Percentiles rank a stretch among this genome's conserved stretches.
Evolutionary conservation across 2,329 filamentous ascomycete species (phyloP).

Genomic region (Fusarium sp.): DNA sequence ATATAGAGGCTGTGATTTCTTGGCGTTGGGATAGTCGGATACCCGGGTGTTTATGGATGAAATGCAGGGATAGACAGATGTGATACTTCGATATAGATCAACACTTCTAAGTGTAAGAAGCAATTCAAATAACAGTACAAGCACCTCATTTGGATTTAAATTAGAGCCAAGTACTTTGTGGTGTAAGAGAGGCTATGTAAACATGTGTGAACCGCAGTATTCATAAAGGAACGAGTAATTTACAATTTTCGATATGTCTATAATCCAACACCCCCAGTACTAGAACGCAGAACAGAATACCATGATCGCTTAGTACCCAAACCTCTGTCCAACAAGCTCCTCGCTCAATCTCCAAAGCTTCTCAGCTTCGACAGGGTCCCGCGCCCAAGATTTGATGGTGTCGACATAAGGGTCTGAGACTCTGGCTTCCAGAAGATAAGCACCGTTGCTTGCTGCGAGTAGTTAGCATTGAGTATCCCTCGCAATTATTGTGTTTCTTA

Average conservation of each 20-base stretch:
- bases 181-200: neutral
- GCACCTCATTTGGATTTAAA: neutral
- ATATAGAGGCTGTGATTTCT: neutral
- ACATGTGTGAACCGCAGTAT: neutral
- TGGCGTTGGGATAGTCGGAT: conserved; percentile 27
- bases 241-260: neutral
- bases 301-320: conserved; percentile 43
- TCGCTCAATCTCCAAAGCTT: conserved; percentile 61
- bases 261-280: neutral
- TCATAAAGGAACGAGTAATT: neutral
- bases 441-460: conserved; percentile 46
- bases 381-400: conserved; percentile 48
- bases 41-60: conserved; percentile 11
- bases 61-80: conserved; percentile 9
- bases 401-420: conserved; percentile 49
- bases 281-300: neutral
- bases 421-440: conserved; percentile 50
- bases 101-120: neutral
- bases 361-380: conserved; percentile 53
- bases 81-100: neutral
- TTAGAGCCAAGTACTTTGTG: neutral
- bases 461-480: neutral
- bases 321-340: conserved; percentile 57
- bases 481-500: neutral
- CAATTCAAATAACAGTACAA: neutral